Base-by-base conservation (phyloP, 768 basidiomycete species). In the Leccinum uliginosum region DNA sequence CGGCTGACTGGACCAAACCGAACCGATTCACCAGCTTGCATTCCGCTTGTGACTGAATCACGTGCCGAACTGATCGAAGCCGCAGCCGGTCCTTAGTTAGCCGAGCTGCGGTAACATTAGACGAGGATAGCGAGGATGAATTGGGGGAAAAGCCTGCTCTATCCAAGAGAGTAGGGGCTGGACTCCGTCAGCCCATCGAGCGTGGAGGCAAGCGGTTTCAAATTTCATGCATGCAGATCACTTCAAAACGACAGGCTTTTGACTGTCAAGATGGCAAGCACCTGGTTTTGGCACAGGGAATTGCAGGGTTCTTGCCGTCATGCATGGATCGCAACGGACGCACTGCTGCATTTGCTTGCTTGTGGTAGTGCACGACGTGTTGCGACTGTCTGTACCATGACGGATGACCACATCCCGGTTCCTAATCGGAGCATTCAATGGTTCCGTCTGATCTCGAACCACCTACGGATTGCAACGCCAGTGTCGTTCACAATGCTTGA, bases 171-270 rank as follows among this genome's bases (percentile, higher is more conserved):
- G 77, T 76, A 44, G 60, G 66, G 49, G 66, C 68, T 53, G 84
- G 84, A 38, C 77, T 83, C 47, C 80, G 83, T 62, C 89, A 91
- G 62, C 89, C 89, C 5, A 75, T 91, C 59, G 89, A 85, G 71
- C 81, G 89, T 61, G 86, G 85, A 32, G 87, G 84, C 29, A 87
- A 83, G 69, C 80, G 85, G 59, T 69, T 91, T 88, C 75, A 89
- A 77, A 78, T 59, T 47, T 53, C 24, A 19, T 49, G 14, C 23
- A 4, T 8, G 24, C 21, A 47, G 9, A 23, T 15, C 14, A 6
- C 15, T 34, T 15, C 34, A 15, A 15, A 6, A 15, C 15, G 14
- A 29, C 4, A 9, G 17, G 29, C 12, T 21, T 45, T 24, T 51
- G 43, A 44, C 21, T 30, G 53, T 40, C 23, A 23, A 27, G n/a